Percentiles rank a stretch among this genome's conserved stretches.
phyloP scores from a whole-genome alignment of 768 basidiomycete genomes.

The Boletus fagicola region DNA sequence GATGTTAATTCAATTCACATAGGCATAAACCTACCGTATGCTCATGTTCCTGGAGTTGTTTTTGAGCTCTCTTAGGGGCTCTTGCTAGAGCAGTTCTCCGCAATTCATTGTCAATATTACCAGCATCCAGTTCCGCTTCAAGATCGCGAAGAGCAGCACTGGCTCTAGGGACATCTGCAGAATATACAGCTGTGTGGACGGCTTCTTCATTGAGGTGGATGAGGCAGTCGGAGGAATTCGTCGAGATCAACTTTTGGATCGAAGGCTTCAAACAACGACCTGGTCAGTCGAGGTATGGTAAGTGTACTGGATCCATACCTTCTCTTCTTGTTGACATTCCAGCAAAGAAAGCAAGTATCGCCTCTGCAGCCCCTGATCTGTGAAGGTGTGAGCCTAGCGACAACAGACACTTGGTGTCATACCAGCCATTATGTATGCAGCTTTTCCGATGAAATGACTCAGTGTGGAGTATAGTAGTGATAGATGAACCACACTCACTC shows the following conservation, averaged over 20 bases:
- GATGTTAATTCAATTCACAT: not conserved
- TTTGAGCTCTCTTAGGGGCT: conserved; percentile 39
- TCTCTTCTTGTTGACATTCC: conserved; percentile 82
- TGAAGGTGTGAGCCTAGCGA: conserved; percentile 10
- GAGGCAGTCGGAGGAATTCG: conserved; percentile 61
- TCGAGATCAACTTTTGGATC: conserved; percentile 27
- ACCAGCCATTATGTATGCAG: conserved; percentile 70
- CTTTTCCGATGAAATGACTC: conserved; percentile 33
- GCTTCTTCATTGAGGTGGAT: conserved; percentile 62
- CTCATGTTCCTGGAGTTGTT: conserved; percentile 46
- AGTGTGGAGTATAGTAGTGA: not conserved
- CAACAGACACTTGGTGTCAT: conserved; percentile 23
- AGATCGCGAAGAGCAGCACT: conserved; percentile 49
- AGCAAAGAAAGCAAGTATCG: conserved; percentile 62
- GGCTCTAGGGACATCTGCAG: conserved; percentile 47
- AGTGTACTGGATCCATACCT: conserved; percentile 42
- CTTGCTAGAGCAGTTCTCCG: conserved; percentile 45
- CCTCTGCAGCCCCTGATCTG: conserved; percentile 57
- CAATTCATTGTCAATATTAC: conserved; percentile 42
- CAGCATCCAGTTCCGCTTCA: conserved; percentile 46
- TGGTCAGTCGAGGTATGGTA: conserved; percentile 50
- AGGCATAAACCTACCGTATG: conserved; percentile 43
- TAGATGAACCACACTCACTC: conserved; percentile 39
- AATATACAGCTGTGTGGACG: conserved; percentile 60
- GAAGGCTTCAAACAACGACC: conserved; percentile 17